Conservation (phyloP, 345 rosid species). For the Camelina laxa region DNA sequence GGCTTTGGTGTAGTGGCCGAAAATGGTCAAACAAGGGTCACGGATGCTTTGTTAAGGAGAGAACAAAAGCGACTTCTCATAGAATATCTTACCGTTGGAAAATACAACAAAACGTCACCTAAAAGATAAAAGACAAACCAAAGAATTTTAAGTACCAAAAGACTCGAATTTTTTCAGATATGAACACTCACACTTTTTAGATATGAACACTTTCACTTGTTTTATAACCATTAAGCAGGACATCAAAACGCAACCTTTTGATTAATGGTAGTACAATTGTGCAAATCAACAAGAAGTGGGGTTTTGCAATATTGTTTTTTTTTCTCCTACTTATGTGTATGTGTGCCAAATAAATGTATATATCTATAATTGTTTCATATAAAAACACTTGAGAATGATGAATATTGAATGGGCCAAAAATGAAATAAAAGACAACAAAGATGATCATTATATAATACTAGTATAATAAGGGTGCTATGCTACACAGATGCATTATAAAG, state of each 20-base stretch:
- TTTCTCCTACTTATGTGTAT: conserved; percentile 32
- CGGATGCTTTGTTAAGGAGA: conserved; percentile 35
- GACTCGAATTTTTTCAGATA: background rate
- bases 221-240: background rate
- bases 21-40: conserved; percentile 48
- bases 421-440: conserved; percentile 34
- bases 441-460: background rate
- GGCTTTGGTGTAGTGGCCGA: conserved; percentile 13
- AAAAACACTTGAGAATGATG: background rate
- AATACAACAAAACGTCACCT: conserved; percentile 39
- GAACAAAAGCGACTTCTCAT: conserved; percentile 39
- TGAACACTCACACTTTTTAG: background rate
- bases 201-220: conserved; percentile 26
- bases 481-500: conserved; percentile 30
- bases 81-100: conserved; percentile 46
- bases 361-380: background rate
- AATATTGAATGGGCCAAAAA: conserved; percentile 18
- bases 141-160: conserved; percentile 21
- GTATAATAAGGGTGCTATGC: conserved; percentile 1
- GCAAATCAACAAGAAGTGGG: background rate
- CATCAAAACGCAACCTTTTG: conserved; percentile 2
- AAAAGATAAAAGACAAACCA: conserved; percentile 25
- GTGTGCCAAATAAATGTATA: conserved; percentile 25
- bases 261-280: conserved; percentile 1
- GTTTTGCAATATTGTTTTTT: conserved; percentile 12